A percentile compares a stretch with the other conserved stretches of the same genome.
Conservation (phyloP, 306 rosid genomes). For the Hylodesmum podocarpum region DNA sequence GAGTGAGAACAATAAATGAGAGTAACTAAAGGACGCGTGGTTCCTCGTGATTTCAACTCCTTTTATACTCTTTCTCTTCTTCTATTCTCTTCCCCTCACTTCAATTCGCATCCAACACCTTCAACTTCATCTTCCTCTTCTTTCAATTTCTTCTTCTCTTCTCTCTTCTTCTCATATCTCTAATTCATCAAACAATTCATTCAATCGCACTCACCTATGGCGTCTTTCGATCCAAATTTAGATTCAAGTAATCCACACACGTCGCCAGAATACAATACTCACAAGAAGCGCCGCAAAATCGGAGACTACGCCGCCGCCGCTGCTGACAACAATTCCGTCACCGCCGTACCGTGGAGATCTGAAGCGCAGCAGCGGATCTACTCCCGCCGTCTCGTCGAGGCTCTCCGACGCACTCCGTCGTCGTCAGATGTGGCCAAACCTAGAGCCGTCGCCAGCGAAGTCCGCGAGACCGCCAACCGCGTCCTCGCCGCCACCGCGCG, state of each 20-base stretch:
- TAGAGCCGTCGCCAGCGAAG: slow-evolving; percentile 17
- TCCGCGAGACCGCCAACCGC: slow-evolving; percentile 69
- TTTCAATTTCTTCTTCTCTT: not conserved
- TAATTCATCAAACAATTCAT: not conserved
- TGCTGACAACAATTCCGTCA: slow-evolving; percentile 1
- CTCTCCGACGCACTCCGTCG: slow-evolving; percentile 47
- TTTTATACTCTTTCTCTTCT: slow-evolving; percentile 30
- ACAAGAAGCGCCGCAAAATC: slow-evolving; percentile 54
- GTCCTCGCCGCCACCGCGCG: slow-evolving; percentile 70
- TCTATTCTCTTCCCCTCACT: not conserved
- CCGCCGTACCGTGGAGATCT: slow-evolving; percentile 65
- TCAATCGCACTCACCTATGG: slow-evolving; percentile 31
- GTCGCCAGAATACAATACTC: slow-evolving; percentile 41
- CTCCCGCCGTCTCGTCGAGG: slow-evolving; percentile 60
- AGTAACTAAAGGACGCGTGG: slow-evolving; percentile 53
- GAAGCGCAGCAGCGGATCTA: slow-evolving; percentile 68
- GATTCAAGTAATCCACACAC: slow-evolving; percentile 24
- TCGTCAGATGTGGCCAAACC: slow-evolving; percentile 16
- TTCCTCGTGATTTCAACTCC: slow-evolving; percentile 52
- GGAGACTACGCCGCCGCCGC: not conserved
- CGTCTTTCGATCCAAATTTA: slow-evolving; percentile 31
- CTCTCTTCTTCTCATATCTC: not conserved
- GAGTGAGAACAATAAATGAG: slow-evolving; percentile 36
- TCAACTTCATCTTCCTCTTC: not conserved
- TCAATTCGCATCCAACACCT: not conserved